These are phyloP conservation scores for Penicillium samsonianum DNA, from an alignment of 495 filamentous ascomycete genomes.

Conservation along the genomic window DNA sequence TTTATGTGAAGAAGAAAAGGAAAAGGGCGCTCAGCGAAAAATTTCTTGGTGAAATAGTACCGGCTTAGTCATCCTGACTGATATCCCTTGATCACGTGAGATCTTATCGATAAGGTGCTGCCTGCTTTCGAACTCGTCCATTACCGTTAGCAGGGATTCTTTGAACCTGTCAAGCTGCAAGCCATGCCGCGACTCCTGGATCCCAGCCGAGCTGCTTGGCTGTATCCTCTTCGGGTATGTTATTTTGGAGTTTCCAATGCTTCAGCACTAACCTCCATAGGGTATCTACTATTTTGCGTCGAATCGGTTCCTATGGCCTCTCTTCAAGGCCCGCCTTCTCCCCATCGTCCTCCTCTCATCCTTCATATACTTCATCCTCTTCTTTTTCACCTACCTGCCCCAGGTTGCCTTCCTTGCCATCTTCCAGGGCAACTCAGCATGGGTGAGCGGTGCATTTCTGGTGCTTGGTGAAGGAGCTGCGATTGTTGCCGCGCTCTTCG, in stretches of 20 bases:
- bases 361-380: conserved; percentile 62
- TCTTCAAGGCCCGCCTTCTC: conserved; percentile 59
- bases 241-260: not conserved
- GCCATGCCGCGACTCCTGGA: conserved; percentile 31
- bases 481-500: conserved; percentile 62
- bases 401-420: conserved; percentile 65
- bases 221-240: conserved; percentile 57
- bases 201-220: conserved; percentile 47
- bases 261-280: conserved; percentile 30
- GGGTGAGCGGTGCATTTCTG: conserved; percentile 63
- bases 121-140: conserved; percentile 3
- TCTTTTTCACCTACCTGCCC: conserved; percentile 61
- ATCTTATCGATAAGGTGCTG: conserved; percentile 48
- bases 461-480: conserved; percentile 67
- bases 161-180: conserved; percentile 7
- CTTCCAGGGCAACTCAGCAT: conserved; percentile 61
- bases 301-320: conserved; percentile 64
- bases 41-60: conserved; percentile 23
- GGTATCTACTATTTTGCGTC: conserved; percentile 61
- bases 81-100: conserved; percentile 24
- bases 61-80: conserved; percentile 1
- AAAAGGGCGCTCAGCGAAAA: conserved; percentile 30
- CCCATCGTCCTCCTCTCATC: conserved; percentile 59
- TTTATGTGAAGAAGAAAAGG: conserved; percentile 45
- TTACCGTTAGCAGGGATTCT: not conserved